Base-by-base conservation (phyloP, 2,329 filamentous ascomycete genomes). In the Aspergillus aculeatus region DNA sequence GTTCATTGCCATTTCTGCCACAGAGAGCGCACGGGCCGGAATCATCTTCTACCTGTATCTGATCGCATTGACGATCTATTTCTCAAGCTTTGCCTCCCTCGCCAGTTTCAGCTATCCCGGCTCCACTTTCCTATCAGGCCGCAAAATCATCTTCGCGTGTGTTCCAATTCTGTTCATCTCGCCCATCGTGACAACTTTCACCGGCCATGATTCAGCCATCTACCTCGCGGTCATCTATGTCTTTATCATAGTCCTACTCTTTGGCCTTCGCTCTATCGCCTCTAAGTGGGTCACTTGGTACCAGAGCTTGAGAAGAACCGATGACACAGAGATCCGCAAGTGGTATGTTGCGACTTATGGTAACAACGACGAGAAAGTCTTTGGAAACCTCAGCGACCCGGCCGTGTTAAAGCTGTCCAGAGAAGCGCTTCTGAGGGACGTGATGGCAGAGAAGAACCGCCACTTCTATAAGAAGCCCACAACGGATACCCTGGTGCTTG, bases 41-140 rank as follows among this genome's bases (percentile, higher is more conserved):
- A 80, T 85, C 11, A 76, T 86, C 12, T 88, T 86, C 68, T 81
- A 84, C 60, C 80, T 86, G 50, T 88, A 88, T 62, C 75, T 87
- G 2, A 71, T 86, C 35, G 78, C 80, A 24, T 73, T 88, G 47
- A 84, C 85, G 6, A 80, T 83, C 2, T 88, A 87, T 66, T 79
- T 88, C 44, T 83, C 83, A 16, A 70, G 84, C 1, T 77, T 88
- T 49, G 84, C 84, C 53, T 78, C 77, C 9, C 76, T 83, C 62
- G 77, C 80, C n/a, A 82, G 79, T 23, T 82, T 81, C 74, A 81
- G 85, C 60, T 80, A 84, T 58, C 81, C 80, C 0, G 82, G 81
- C 5, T 83, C 82, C n/a, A 76, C 78, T 1, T 82, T 86, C 61
- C 77, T 83, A 5, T 86, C 83, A n/a, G 84, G 84, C 0, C 81